Base-by-base conservation (phyloP, 2,329 filamentous ascomycete species). In the Sarocladium oryzae region DNA sequence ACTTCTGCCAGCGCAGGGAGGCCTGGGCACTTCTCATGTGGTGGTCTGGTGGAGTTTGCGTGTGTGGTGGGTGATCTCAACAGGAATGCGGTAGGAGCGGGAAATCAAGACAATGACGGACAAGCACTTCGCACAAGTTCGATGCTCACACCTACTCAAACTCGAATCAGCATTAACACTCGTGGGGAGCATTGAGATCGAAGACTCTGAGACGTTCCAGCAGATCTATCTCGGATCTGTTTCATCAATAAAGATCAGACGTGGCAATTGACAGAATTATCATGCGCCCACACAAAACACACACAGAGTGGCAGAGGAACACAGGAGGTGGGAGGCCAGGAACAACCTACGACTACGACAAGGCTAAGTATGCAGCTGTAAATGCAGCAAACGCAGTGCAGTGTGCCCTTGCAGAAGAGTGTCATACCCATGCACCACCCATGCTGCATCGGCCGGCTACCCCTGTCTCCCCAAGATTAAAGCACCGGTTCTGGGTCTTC, bases 381-480 rank as follows among this genome's bases (percentile, higher is more conserved):
- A 16, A 11, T 28, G 23, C 40, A 43, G 40, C 40, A 43, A 43
- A 43, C n/a, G 40, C 40, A 28, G n/a, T 21, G 10, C 40, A 43
- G n/a, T 21, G 11, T 33, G 43, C 43, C 43, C 43, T 48, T 48
- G 43, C 43, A 48, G 43, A n/a, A 26, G 8, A 48, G 43, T 26
- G 43, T 48, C 24, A 33, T 23, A 48, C 28, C 43, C 43, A 48
- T 48, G 43, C 43, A 32, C 26, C 43, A 48, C 24, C 43, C 43
- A 32, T 48, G 43, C 26, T 48, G 40, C 43, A 48, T 48, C 43
- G 43, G 43, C 43, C 26, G 28, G 4, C 26, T 4, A 48, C 28
- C 43, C 43, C 43, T 48, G 43, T 48, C 43, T 48, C 43, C 43
- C 43, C 43, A 48, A 48, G 43, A 48, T 48, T 48, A 48, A 16